Percentiles rank a stretch among this genome's conserved stretches.
Conservation (phyloP, 768 basidiomycete species). For the Galerina sulciceps region DNA sequence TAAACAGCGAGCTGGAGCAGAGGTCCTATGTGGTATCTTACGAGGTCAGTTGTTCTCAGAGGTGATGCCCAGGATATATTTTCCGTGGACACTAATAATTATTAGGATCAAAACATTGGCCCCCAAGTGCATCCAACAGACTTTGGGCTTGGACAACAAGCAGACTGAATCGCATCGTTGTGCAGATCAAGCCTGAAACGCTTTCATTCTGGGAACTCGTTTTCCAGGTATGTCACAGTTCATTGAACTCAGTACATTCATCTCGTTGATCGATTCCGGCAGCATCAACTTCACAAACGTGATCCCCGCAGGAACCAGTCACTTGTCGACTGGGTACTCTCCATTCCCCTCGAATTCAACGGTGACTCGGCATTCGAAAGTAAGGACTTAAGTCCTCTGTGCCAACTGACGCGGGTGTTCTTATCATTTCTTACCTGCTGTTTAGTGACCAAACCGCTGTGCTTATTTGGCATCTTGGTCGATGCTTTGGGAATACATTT, state of each 20-base stretch:
- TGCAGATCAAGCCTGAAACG: slow-evolving; percentile 86
- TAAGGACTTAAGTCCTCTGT: slow-evolving; percentile 37
- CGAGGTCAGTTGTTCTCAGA: slow-evolving; percentile 53
- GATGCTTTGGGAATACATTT: slow-evolving; percentile 71
- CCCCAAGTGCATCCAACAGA: slow-evolving; percentile 46
- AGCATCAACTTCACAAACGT: slow-evolving; percentile 58
- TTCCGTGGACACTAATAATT: background rate
- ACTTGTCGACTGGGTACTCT: slow-evolving; percentile 77
- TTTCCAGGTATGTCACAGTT: slow-evolving; percentile 51
- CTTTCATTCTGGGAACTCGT: slow-evolving; percentile 74
- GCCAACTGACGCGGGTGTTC: background rate
- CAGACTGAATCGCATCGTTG: slow-evolving; percentile 65
- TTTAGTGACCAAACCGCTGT: slow-evolving; percentile 77
- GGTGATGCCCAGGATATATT: background rate
- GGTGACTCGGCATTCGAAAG: slow-evolving; percentile 88
- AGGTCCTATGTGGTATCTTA: slow-evolving; percentile 71
- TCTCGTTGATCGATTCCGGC: background rate
- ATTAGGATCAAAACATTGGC: slow-evolving; percentile 87
- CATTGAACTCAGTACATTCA: background rate
- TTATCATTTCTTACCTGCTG: background rate
- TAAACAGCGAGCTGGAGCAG: slow-evolving; percentile 79
- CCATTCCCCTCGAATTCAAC: slow-evolving; percentile 79
- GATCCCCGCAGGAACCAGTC: slow-evolving; percentile 81
- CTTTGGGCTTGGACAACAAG: slow-evolving; percentile 77
- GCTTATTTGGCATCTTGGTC: slow-evolving; percentile 67